Percentiles rank a stretch among this genome's conserved stretches.
phyloP scores from a whole-genome alignment of 495 filamentous ascomycete genomes.

The Daldinia loculata region DNA sequence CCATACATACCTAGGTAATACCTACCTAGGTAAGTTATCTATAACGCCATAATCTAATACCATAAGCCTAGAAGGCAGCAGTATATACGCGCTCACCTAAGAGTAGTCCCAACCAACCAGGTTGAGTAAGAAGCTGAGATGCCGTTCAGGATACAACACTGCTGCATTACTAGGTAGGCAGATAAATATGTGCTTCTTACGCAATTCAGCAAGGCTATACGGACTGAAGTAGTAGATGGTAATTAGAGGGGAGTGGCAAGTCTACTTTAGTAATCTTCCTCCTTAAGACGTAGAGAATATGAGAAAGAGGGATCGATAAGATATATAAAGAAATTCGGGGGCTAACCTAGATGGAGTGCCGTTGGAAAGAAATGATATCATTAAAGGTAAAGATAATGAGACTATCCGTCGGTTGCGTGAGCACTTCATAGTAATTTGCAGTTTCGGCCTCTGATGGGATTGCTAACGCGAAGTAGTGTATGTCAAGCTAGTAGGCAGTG shows the following conservation, averaged over 20 bases:
- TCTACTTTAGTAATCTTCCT: not conserved
- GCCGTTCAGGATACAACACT: not conserved
- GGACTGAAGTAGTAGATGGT: not conserved
- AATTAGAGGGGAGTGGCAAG: not conserved
- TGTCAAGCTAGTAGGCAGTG: too few species aligned
- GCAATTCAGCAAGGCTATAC: not conserved
- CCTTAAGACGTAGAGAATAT: not conserved
- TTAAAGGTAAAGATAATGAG: not conserved
- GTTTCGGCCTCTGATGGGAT: not conserved
- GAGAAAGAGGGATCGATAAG: not conserved
- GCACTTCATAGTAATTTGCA: too few species aligned
- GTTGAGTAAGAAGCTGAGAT: not conserved
- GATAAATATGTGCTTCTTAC: not conserved
- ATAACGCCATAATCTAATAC: not conserved
- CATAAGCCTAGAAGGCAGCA: not conserved
- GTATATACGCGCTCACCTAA: not conserved
- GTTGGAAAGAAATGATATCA: not conserved
- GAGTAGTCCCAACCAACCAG: not conserved
- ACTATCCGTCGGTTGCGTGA: not conserved
- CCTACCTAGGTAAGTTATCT: not conserved
- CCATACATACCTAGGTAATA: not conserved
- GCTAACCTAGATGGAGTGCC: too few species aligned
- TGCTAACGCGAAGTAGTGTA: not conserved
- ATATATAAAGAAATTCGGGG: not conserved
- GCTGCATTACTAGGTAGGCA: not conserved